A percentile compares a stretch with the other conserved stretches of the same genome.
Conservation (phyloP, 495 filamentous ascomycete genomes). For the Tirmania nivea region DNA sequence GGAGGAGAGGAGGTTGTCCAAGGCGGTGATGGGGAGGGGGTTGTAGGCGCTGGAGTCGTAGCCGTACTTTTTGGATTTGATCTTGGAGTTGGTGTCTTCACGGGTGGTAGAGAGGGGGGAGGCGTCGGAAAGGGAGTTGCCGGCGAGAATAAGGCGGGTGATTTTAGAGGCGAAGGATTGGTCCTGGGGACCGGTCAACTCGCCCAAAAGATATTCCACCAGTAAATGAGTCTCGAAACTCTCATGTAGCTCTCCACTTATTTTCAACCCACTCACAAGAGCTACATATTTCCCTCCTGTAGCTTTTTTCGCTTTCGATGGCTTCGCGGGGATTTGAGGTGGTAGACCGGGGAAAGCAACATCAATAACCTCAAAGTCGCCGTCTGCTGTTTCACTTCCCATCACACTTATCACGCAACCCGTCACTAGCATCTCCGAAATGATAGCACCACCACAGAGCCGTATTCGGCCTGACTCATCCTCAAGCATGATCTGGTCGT, state of each 20-base stretch:
- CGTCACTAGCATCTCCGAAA: constrained; percentile 52
- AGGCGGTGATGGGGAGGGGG: constrained; percentile 51
- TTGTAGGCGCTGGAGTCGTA: constrained; percentile 83
- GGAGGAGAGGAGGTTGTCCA: constrained; percentile 63
- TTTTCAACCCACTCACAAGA: constrained; percentile 68
- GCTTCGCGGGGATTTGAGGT: constrained; percentile 40
- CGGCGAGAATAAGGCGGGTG: constrained; percentile 70
- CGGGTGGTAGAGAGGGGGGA: constrained; percentile 13
- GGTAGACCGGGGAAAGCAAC: constrained; percentile 69
- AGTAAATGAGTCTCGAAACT: constrained; percentile 53
- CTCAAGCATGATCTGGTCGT: constrained; percentile 63
- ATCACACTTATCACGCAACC: constrained; percentile 78
- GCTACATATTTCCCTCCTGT: constrained; percentile 45
- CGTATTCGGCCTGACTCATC: constrained; percentile 88
- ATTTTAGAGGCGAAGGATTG: constrained; percentile 46
- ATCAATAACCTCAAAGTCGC: constrained; percentile 82
- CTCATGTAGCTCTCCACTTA: constrained; percentile 52
- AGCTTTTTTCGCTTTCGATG: constrained; percentile 26
- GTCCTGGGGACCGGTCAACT: constrained; percentile 35
- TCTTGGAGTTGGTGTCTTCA: constrained; percentile 19
- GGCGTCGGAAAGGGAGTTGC: constrained; percentile 52
- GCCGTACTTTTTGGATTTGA: constrained; percentile 56
- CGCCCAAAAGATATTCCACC: constrained; percentile 71
- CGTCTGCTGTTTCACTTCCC: constrained; percentile 78
- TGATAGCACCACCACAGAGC: constrained; percentile 45